These are phyloP conservation scores for Aspergillus felis DNA, from an alignment of 2,329 filamentous ascomycete species.

Conservation along the genomic window DNA sequence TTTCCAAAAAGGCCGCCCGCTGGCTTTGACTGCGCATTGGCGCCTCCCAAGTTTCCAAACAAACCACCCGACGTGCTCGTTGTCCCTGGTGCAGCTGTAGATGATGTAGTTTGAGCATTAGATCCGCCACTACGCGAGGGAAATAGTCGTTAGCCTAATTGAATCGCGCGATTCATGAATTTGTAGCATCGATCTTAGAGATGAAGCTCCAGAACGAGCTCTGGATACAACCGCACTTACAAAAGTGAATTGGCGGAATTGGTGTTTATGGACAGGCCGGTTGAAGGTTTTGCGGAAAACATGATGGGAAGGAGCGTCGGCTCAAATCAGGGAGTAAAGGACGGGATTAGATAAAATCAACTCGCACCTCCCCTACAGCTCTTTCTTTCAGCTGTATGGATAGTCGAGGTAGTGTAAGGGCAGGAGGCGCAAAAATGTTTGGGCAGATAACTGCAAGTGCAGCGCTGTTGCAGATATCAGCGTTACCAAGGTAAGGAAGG, in stretches of 20 bases:
- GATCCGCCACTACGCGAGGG: slow-evolving; percentile 20
- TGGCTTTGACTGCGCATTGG: slow-evolving; percentile 30
- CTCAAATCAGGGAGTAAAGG: not conserved
- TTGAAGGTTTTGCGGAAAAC: slow-evolving; percentile 35
- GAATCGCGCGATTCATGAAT: not conserved
- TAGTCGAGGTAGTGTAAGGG: not conserved
- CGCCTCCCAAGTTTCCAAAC: slow-evolving; percentile 26
- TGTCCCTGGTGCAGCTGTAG: slow-evolving; percentile 24
- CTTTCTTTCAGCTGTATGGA: not conserved
- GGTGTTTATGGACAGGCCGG: slow-evolving; percentile 52
- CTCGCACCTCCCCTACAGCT: not conserved
- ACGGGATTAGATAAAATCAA: not conserved
- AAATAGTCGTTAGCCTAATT: slow-evolving; percentile 6
- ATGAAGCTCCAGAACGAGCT: not conserved
- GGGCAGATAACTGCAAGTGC: not conserved
- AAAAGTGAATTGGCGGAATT: slow-evolving; percentile 46
- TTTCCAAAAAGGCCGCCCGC: slow-evolving; percentile 31
- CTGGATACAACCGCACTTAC: slow-evolving; percentile 31
- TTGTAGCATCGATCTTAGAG: not conserved
- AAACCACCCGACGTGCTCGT: slow-evolving; percentile 26
- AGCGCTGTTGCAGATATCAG: not conserved
- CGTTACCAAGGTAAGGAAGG: not conserved
- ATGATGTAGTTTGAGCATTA: slow-evolving; percentile 26
- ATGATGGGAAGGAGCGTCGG: slow-evolving; percentile 15
- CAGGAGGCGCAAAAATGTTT: not conserved